Percentiles rank a stretch among this genome's conserved stretches.
These are phyloP conservation scores for Mycosarcoma mackinlayi DNA, from an alignment of 1,284 basidiomycete genomes.

Conservation along the genomic window DNA sequence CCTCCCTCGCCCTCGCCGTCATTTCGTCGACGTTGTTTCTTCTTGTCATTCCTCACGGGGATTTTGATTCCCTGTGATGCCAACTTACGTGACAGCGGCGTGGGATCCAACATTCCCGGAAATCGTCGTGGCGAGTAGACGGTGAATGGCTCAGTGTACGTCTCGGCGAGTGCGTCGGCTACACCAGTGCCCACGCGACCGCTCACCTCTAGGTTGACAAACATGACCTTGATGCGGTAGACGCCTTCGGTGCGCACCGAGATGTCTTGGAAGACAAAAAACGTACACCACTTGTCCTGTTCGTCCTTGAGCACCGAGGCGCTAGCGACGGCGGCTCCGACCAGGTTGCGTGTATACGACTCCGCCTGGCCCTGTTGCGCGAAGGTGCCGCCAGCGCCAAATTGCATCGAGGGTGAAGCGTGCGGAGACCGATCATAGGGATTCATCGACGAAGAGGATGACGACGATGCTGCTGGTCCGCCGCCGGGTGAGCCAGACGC, in stretches of 20 bases:
- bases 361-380: slow-evolving; percentile 34
- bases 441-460: slow-evolving; percentile 5
- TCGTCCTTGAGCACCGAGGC: slow-evolving; percentile 61
- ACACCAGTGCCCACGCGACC: slow-evolving; percentile 56
- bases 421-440: slow-evolving; percentile 17
- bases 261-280: slow-evolving; percentile 64
- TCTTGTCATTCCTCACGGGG: slow-evolving; percentile 58
- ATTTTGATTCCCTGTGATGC: slow-evolving; percentile 64
- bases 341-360: slow-evolving; percentile 59
- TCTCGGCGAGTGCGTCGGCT: slow-evolving; percentile 57
- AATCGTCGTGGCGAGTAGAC: slow-evolving; percentile 62
- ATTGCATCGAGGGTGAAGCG: slow-evolving; percentile 8
- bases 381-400: slow-evolving; percentile 29
- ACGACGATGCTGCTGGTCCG: slow-evolving; percentile 1
- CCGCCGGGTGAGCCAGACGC: slow-evolving; percentile 14
- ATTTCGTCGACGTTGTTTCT: slow-evolving; percentile 49
- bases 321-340: slow-evolving; percentile 59
- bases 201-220: slow-evolving; percentile 55
- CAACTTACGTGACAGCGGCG: slow-evolving; percentile 58
- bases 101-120: slow-evolving; percentile 62
- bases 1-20: slow-evolving; percentile 26
- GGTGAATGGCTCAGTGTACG: slow-evolving; percentile 60
- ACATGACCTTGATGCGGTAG: slow-evolving; percentile 61
- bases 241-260: slow-evolving; percentile 59
- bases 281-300: slow-evolving; percentile 58